Evolutionary conservation across 1,284 basidiomycete genomes (phyloP), one percentile per base, ranked within the genome.

Genomic region (Cryptococcus deneoformans): DNA sequence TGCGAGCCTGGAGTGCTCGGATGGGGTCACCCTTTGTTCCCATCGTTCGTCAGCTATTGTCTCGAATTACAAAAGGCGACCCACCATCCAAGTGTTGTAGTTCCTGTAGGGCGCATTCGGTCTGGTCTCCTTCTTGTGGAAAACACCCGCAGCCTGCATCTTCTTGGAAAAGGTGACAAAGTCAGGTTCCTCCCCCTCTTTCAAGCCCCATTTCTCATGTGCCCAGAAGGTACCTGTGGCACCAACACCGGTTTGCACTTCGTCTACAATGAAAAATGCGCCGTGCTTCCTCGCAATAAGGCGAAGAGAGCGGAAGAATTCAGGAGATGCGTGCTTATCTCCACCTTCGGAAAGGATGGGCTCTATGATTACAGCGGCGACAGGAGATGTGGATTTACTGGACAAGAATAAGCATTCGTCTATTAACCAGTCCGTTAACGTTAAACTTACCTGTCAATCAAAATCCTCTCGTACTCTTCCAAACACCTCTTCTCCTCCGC

Each of bases 201-300:
- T 20, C 44, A 84, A 66, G 10, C 76, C 74, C 82, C 82, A 84
- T 63, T 81, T 79, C 59, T 83, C 82, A 69, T 82, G 80, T 0
- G 82, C 82, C 82, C 82, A 84, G 69, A 84, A 82, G 7, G 73
- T 75, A 14, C 82, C 82, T 0, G 82, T 83, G 0, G 82, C 82
- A 34, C 77, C 78, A 9, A 82, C 80, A 39, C 82, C 82, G 24
- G 82, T 84, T 66, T 84, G 82, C 0, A 81, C 80, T 59, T 79
- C 76, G 59, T 77, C 75, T 46, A 82, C 82, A 58, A 84, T 83
- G 67, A 84, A 76, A 73, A 71, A 82, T 1, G 80, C 81, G 8
- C 79, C 79, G 62, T 81, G 77, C 60, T 80, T 74, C 60, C 77
- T 76, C 51, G 82, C 81, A 48, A 82, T 69, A 12, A 77, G 72